phyloP scores from a whole-genome alignment of 169 alveolate species.

The Eimeria zaria region DNA sequence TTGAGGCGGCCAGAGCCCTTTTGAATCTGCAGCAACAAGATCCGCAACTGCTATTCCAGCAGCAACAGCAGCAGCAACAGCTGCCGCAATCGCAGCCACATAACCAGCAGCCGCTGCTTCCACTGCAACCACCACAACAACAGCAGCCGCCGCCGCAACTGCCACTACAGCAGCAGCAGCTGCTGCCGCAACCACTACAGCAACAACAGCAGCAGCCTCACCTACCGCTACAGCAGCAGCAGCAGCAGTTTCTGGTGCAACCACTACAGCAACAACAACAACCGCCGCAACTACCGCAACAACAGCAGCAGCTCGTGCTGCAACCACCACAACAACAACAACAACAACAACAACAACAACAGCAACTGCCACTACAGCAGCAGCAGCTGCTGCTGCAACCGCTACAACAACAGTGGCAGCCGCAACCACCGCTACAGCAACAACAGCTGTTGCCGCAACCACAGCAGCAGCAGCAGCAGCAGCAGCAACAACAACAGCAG shows the following conservation, averaged over 20 bases:
- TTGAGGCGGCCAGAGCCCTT: too few species aligned
- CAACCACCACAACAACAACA: background rate
- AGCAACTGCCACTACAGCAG: background rate
- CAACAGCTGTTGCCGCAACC: too few species aligned
- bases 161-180: background rate
- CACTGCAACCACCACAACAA: background rate
- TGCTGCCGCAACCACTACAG: background rate
- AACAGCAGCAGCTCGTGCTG: background rate
- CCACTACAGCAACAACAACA: background rate
- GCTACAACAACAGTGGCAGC: background rate
- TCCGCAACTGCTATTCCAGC: too few species aligned
- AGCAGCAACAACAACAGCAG: too few species aligned
- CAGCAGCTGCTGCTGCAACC: background rate
- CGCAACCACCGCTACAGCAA: background rate
- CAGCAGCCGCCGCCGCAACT: background rate
- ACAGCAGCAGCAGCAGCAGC: too few species aligned
- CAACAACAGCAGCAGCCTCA: background rate
- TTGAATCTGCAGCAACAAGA: too few species aligned
- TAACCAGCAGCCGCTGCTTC: background rate
- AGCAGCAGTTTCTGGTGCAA: background rate
- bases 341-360: background rate
- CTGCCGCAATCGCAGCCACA: background rate
- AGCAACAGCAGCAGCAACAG: background rate
- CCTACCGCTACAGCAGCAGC: background rate
- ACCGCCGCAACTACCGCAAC: background rate